Conservation (phyloP, 192 early-diverging fungal genomes). For the Coemansia sp. region DNA sequence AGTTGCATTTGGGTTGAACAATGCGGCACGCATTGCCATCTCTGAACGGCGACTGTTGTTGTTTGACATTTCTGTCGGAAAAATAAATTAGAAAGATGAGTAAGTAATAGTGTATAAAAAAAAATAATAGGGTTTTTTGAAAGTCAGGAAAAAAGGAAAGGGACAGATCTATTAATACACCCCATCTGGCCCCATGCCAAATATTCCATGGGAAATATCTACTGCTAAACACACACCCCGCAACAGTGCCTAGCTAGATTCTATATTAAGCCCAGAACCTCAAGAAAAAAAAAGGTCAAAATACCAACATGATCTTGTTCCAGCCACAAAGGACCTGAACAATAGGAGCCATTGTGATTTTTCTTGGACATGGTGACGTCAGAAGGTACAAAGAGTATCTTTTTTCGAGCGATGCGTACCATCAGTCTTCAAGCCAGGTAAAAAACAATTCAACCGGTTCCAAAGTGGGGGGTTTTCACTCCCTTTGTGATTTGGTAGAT, state of each 20-base stretch:
- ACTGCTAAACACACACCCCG: background rate
- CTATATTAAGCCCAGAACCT: background rate
- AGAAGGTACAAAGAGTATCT: background rate
- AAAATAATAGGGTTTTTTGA: background rate
- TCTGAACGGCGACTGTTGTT: constrained; percentile 37
- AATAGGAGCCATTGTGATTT: background rate
- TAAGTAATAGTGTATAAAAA: background rate
- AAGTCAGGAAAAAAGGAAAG: background rate
- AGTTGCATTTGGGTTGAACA: constrained; percentile 45
- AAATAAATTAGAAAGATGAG: background rate
- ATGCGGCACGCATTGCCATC: constrained; percentile 56
- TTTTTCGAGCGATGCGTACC: background rate
- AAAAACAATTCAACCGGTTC: no score
- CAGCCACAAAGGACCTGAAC: background rate
- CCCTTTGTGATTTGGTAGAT: no score
- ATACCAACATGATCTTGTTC: background rate
- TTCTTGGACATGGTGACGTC: background rate
- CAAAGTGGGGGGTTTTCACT: no score
- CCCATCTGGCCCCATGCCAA: no score
- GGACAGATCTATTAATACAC: background rate
- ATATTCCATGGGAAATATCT: background rate
- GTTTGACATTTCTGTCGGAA: constrained; percentile 5
- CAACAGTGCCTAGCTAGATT: background rate
- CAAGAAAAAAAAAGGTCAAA: background rate
- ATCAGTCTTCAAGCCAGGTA: no score